phyloP scores from a whole-genome alignment of 1,139 yeast genomes.

The Blastobotrys buckinghamii region DNA sequence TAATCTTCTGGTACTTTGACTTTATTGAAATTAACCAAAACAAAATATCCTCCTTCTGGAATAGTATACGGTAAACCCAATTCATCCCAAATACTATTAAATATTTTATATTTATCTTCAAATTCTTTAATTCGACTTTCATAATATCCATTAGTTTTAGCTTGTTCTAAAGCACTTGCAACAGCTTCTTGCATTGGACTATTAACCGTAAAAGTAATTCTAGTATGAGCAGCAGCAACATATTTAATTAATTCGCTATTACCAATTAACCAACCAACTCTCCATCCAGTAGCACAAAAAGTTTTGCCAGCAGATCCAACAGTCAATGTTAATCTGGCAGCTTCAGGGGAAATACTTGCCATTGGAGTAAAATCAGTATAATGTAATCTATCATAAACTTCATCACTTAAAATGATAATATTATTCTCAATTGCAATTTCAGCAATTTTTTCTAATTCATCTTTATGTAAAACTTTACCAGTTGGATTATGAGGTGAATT shows the following conservation, averaged over 20 bases:
- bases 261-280: constrained; percentile 94
- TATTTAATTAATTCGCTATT: constrained; percentile 73
- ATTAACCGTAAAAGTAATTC: constrained; percentile 85
- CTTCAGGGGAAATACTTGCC: constrained; percentile 74
- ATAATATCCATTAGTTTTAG: constrained; percentile 61
- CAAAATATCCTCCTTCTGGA: constrained; percentile 91
- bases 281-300: constrained; percentile 98
- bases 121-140: constrained; percentile 62
- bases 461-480: constrained; percentile 77
- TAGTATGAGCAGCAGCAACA: constrained; percentile 84
- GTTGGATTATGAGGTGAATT: constrained; percentile 97
- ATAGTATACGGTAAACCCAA: constrained; percentile 79
- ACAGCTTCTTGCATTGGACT: constrained; percentile 94
- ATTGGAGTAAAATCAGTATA: constrained; percentile 74
- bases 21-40: constrained; percentile 79
- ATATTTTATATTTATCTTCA: constrained; percentile 59
- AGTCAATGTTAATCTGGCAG: constrained; percentile 71
- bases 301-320: constrained; percentile 98
- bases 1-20: constrained; percentile 72
- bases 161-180: constrained; percentile 63
- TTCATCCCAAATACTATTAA: constrained; percentile 76
- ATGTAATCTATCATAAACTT: constrained; percentile 87
- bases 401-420: constrained; percentile 74
- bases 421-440: constrained; percentile 77
- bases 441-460: constrained; percentile 71